Evolutionary conservation across 441 rosid genomes (phyloP).

Genomic region (Macaranga tanarius): DNA sequence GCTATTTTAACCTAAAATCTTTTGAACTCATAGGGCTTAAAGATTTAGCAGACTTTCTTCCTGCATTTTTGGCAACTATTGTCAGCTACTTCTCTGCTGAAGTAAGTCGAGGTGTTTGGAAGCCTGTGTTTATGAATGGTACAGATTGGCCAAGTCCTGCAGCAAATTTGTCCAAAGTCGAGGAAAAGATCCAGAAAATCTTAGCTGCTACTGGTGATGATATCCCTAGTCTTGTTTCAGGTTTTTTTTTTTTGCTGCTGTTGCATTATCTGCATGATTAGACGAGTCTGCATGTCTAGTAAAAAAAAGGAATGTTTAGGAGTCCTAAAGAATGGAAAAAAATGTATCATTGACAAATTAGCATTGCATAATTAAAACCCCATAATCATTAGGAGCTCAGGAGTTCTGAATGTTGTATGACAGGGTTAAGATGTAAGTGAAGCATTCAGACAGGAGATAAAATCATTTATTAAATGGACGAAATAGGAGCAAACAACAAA

Average conservation of each 20-base stretch:
- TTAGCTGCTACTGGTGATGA: constrained; percentile 93
- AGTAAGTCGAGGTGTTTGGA: constrained; percentile 98
- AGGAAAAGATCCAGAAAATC: constrained; percentile 85
- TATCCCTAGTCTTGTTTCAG: constrained; percentile 80
- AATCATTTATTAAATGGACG: no score
- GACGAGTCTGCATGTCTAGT: background rate
- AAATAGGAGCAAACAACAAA: no score
- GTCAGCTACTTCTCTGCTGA: constrained; percentile 97
- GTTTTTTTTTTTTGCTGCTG: constrained; percentile 36
- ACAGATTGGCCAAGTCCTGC: constrained; percentile 99
- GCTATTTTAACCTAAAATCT: constrained; percentile 15
- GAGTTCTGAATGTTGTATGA: no score
- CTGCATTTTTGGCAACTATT: constrained; percentile 84
- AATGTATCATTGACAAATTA: constrained; percentile 1
- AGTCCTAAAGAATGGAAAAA: no score
- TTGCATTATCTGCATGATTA: constrained; percentile 3
- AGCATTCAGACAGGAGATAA: no score
- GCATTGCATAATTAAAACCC: background rate
- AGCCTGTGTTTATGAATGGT: constrained; percentile 95
- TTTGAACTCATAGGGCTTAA: constrained; percentile 70
- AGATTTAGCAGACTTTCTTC: constrained; percentile 90
- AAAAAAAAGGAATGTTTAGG: background rate
- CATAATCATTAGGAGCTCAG: background rate
- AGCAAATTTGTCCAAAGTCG: constrained; percentile 77
- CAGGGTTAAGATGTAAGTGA: no score